Percentiles rank a stretch among this genome's conserved stretches.
phyloP scores from a whole-genome alignment of 2,329 filamentous ascomycete genomes.

The Paecilomyces sp. region DNA sequence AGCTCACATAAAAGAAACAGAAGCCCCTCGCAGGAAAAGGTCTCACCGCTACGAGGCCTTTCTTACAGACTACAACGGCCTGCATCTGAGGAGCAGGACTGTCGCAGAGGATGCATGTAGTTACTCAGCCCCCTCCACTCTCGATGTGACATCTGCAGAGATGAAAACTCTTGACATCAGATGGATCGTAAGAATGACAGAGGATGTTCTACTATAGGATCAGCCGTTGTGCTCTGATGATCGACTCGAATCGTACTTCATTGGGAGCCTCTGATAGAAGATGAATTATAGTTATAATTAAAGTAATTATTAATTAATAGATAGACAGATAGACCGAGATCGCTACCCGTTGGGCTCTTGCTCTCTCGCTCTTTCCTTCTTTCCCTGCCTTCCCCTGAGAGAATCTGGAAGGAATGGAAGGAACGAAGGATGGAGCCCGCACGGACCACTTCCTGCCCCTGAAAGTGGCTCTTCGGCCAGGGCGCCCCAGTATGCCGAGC shows the following conservation, averaged over 20 bases:
- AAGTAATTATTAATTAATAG: too few species aligned
- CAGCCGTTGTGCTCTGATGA: too few species aligned
- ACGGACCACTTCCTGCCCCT: conserved; percentile 1
- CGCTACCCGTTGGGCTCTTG: background rate
- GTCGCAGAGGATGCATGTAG: background rate
- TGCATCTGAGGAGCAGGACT: background rate
- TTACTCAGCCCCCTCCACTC: background rate
- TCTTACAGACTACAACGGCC: background rate
- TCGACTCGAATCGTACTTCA: too few species aligned
- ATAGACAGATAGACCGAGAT: too few species aligned
- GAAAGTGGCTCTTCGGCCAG: background rate
- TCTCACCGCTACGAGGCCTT: background rate
- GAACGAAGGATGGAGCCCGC: background rate
- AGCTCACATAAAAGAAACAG: background rate
- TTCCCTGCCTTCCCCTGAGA: background rate
- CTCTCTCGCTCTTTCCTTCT: background rate
- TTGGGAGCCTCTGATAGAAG: background rate
- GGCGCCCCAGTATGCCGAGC: background rate
- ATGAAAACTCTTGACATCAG: too few species aligned
- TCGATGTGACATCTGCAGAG: background rate
- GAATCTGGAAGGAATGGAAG: background rate
- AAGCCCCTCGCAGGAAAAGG: background rate
- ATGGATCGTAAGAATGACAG: too few species aligned
- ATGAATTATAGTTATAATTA: background rate
- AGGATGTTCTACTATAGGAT: too few species aligned